A percentile compares a stretch with the other conserved stretches of the same genome.
Evolutionary conservation across 371 early-diverging fungal species (phyloP).

Genomic region (Fennellomyces sp.): DNA sequence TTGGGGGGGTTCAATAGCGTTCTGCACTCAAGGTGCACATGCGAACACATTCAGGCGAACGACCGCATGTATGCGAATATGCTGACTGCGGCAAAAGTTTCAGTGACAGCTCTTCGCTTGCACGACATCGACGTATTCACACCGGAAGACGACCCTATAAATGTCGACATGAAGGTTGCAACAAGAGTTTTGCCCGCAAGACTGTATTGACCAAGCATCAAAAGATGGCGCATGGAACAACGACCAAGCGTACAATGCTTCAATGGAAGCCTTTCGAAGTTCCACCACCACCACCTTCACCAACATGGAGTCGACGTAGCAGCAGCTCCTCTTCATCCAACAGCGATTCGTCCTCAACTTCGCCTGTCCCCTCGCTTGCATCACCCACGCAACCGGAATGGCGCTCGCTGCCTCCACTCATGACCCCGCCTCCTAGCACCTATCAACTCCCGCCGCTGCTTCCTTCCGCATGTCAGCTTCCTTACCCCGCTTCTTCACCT

Average conservation of each 20-base stretch:
- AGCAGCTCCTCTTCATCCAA: background rate
- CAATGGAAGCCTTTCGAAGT: constrained; percentile 50
- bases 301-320: background rate
- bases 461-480: background rate
- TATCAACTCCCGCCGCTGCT: constrained; percentile 1
- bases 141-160: constrained; percentile 77
- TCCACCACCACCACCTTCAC: background rate
- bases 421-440: background rate
- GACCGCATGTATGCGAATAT: constrained; percentile 73
- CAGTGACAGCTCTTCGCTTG: constrained; percentile 65
- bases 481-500: background rate
- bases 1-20: constrained; percentile 44
- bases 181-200: constrained; percentile 71
- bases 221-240: constrained; percentile 37
- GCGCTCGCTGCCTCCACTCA: background rate
- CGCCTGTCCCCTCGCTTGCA: constrained; percentile 8
- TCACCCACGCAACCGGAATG: constrained; percentile 1
- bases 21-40: constrained; percentile 81
- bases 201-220: constrained; percentile 71
- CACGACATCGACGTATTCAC: constrained; percentile 64
- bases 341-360: background rate
- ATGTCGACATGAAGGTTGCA: constrained; percentile 62
- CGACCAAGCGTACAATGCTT: constrained; percentile 35
- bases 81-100: constrained; percentile 63
- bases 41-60: constrained; percentile 82